These are phyloP conservation scores for Myxozyma neglecta DNA, from an alignment of 805 yeast species.

Conservation along the genomic window DNA sequence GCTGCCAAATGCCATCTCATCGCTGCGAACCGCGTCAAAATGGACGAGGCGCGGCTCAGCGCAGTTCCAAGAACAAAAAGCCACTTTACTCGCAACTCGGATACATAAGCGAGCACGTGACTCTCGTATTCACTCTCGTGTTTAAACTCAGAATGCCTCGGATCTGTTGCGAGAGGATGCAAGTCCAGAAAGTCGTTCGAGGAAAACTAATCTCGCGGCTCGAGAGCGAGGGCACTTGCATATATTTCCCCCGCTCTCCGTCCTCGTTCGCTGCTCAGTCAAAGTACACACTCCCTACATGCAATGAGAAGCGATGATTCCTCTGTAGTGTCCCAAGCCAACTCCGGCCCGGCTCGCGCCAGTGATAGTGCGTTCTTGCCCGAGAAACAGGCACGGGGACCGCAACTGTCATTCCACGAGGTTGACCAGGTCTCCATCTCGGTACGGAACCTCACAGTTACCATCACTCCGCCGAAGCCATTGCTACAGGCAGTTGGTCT, in stretches of 20 bases:
- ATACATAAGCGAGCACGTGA: not conserved
- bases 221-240: not conserved
- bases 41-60: too few relatives aligned
- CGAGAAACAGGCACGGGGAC: slow-evolving; percentile 9
- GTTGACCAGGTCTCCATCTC: slow-evolving; percentile 31
- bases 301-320: too few relatives aligned
- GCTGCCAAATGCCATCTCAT: too few relatives aligned
- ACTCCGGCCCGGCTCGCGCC: not conserved
- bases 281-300: not conserved
- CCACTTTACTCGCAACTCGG: not conserved
- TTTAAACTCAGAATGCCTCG: not conserved
- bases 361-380: not conserved
- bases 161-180: not conserved
- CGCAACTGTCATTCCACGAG: slow-evolving; percentile 28
- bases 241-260: not conserved
- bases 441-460: slow-evolving; percentile 31
- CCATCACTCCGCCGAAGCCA: slow-evolving; percentile 1
- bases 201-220: not conserved
- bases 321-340: not conserved
- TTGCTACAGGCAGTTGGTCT: slow-evolving; percentile 10
- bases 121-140: not conserved
- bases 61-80: not conserved
- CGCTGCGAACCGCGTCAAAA: too few relatives aligned
- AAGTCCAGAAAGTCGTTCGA: not conserved
- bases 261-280: not conserved